Evolutionary conservation across 2,329 filamentous ascomycete species (phyloP).

Genomic region (Pleomassaria siparia): DNA sequence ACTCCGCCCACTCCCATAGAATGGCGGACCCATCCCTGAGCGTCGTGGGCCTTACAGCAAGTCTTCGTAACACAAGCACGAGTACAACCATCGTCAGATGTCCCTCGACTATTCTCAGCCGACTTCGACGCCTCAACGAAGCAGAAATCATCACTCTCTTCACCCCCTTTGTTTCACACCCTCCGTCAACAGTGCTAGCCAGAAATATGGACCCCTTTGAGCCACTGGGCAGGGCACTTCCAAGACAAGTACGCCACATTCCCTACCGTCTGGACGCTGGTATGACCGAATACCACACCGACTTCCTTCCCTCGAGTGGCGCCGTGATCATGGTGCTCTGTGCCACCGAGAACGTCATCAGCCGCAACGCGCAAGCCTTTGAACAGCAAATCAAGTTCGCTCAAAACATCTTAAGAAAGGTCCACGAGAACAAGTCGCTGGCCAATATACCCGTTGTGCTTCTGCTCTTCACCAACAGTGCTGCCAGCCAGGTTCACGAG

Average conservation of each 20-base stretch:
- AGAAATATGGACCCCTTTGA: constrained; percentile 69
- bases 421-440: constrained; percentile 16
- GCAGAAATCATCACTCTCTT: constrained; percentile 48
- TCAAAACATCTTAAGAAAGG: constrained; percentile 19
- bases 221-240: constrained; percentile 65
- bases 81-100: constrained; percentile 28
- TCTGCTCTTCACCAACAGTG: constrained; percentile 27
- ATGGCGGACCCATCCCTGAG: constrained; percentile 16
- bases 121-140: constrained; percentile 39
- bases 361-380: constrained; percentile 24
- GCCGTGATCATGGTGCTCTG: constrained; percentile 62
- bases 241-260: constrained; percentile 66
- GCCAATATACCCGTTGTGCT: constrained; percentile 26
- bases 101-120: constrained; percentile 22
- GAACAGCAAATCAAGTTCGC: constrained; percentile 37
- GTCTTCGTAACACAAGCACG: constrained; percentile 17
- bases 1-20: constrained; percentile 13
- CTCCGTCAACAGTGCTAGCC: constrained; percentile 32
- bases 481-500: constrained; percentile 16
- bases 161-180: constrained; percentile 58
- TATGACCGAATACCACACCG: constrained; percentile 64
- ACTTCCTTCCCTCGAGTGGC: constrained; percentile 63
- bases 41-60: constrained; percentile 19
- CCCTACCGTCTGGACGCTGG: constrained; percentile 67
- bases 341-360: constrained; percentile 29